Conservation (phyloP, 208 protist genomes). For the Acanthamoeba sp. region DNA sequence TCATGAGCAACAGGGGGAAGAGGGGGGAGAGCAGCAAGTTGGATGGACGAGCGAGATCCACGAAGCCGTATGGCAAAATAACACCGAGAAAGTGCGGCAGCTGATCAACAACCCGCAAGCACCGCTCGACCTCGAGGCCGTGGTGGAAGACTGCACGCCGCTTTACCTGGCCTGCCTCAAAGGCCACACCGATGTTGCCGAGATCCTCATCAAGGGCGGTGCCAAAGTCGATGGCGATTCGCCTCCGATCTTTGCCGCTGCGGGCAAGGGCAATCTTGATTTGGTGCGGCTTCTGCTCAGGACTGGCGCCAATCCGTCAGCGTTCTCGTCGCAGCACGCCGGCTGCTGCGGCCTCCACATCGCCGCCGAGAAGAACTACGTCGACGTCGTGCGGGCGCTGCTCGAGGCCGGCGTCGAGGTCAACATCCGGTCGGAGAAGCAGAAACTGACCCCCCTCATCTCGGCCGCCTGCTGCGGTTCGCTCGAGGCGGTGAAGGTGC, state of each 20-base stretch:
- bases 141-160: conserved; percentile 69
- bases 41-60: conserved; percentile 73
- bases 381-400: conserved; percentile 50
- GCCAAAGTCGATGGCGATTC: conserved; percentile 64
- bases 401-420: conserved; percentile 70
- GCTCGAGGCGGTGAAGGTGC: conserved; percentile 33
- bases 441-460: conserved; percentile 71
- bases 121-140: conserved; percentile 21
- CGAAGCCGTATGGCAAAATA: conserved; percentile 72
- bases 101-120: not conserved
- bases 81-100: conserved; percentile 52
- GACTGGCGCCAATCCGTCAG: conserved; percentile 49
- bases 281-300: conserved; percentile 48
- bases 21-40: conserved; percentile 63
- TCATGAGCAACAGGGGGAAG: conserved; percentile 2
- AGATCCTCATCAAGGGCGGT: conserved; percentile 70
- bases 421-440: conserved; percentile 64
- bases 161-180: conserved; percentile 71
- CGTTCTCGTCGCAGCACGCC: conserved; percentile 67
- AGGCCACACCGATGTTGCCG: conserved; percentile 61
- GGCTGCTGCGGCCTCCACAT: conserved; percentile 72
- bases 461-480: conserved; percentile 68
- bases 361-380: conserved; percentile 73
- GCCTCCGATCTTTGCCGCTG: conserved; percentile 57
- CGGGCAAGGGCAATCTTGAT: conserved; percentile 69